Base-by-base conservation (phyloP, 2,329 filamentous ascomycete species). In the Sphaceloma murrayae region DNA sequence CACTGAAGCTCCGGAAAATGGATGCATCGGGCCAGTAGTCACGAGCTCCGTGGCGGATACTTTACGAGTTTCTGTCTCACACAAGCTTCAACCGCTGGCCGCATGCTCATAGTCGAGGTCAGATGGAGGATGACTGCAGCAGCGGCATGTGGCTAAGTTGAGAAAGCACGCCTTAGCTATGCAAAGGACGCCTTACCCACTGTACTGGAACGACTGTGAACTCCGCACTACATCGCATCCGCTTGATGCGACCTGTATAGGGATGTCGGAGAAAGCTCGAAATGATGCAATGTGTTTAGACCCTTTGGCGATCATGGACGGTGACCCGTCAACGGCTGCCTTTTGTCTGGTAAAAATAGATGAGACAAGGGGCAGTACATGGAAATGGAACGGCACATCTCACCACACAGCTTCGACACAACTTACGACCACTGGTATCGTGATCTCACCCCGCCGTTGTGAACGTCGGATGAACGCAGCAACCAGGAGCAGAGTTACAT, bases 61-160 rank as follows among this genome's bases (percentile, higher is more conserved):
- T n/a, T 27, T 27, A 27, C 24, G 24, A 27, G 24, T 11, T n/a
- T 7, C 6, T 40, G 36, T 40, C 36, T 40, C 36, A 40, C 27
- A 40, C 22, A 40, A 40, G 36, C 36, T 40, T 26, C 36, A 40
- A 40, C 36, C 36, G 36, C 36, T 16, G 36, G 13, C 36, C 30
- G 22, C 24, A 26, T 40, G 36, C 36, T 40, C 24, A 19, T 19
- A 40, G 24, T 14, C 14, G 22, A 27, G 18, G 24, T 5, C 5
- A 16, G 24, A 14, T 13, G n/a, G 13, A 30, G 10, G n/a, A 40
- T 8, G 27, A 10, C 19, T 7, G 26, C 14, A 30, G 36, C 22
- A 40, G 22, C 36, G 36, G 36, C 36, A 30, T 26, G 14, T 29
- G 34, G 7, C 11, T 19, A 11, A 27, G n/a, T 17, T 40, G 36